Percentiles rank a stretch among this genome's conserved stretches.
Evolutionary conservation across 805 yeast species (phyloP).

Genomic region (Nakazawaea pomicola): DNA sequence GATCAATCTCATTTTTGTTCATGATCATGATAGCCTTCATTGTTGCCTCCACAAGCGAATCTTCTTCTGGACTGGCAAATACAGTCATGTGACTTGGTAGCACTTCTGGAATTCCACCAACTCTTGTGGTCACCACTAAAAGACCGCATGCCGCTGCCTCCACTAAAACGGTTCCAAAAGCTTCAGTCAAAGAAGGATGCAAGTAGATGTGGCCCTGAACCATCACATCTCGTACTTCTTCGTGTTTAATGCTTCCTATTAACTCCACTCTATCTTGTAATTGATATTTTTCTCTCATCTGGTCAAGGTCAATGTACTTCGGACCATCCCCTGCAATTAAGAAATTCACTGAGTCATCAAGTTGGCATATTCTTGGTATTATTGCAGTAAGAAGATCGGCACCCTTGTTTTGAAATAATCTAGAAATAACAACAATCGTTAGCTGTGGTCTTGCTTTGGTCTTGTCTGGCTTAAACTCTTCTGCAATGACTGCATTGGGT

Average conservation of each 20-base stretch:
- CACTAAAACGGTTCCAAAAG: slow-evolving; percentile 94
- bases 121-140: slow-evolving; percentile 88
- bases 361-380: slow-evolving; percentile 75
- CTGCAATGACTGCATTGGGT: slow-evolving; percentile 90
- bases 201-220: slow-evolving; percentile 88
- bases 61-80: slow-evolving; percentile 85
- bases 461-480: slow-evolving; percentile 62
- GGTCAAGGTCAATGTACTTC: slow-evolving; percentile 86
- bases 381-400: slow-evolving; percentile 82
- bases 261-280: slow-evolving; percentile 84
- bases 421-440: slow-evolving; percentile 84
- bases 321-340: slow-evolving; percentile 98
- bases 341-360: slow-evolving; percentile 62
- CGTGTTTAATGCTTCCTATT: slow-evolving; percentile 86
- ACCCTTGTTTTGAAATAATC: slow-evolving; percentile 95
- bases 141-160: slow-evolving; percentile 98
- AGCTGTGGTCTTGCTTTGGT: slow-evolving; percentile 30
- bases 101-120: slow-evolving; percentile 98
- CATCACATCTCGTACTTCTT: slow-evolving; percentile 90
- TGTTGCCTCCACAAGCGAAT: slow-evolving; percentile 69
- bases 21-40: slow-evolving; percentile 62
- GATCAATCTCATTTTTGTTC: slow-evolving; percentile 55
- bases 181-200: slow-evolving; percentile 93
- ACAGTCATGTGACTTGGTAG: slow-evolving; percentile 90
- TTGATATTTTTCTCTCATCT: slow-evolving; percentile 83